Evolutionary conservation across 352 stramenopile species (phyloP).

Genomic region (Pythium brachiatum): DNA sequence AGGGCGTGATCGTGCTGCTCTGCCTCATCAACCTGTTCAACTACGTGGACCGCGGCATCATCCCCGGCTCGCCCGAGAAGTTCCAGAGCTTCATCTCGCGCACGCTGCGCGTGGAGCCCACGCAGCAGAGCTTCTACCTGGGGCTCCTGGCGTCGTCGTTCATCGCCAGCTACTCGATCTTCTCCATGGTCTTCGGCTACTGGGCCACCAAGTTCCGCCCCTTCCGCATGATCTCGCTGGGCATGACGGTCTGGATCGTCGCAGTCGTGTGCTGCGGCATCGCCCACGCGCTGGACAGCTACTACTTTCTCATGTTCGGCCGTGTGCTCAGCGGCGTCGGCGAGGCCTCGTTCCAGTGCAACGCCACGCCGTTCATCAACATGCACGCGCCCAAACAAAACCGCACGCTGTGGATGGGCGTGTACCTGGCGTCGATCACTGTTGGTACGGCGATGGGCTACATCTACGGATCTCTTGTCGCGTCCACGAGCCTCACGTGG

Average conservation of each 20-base stretch:
- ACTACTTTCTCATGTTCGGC: constrained; percentile 86
- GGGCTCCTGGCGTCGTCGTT: constrained; percentile 92
- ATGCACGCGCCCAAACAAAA: constrained; percentile 65
- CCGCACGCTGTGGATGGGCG: constrained; percentile 86
- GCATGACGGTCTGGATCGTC: constrained; percentile 89
- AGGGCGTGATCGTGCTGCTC: constrained; percentile 75
- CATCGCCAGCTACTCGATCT: constrained; percentile 92
- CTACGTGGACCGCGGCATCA: constrained; percentile 95
- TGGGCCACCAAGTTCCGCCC: constrained; percentile 84
- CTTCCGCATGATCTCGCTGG: constrained; percentile 89
- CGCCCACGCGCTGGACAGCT: constrained; percentile 75
- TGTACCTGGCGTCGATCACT: constrained; percentile 93
- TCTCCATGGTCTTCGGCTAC: constrained; percentile 90
- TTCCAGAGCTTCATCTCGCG: constrained; percentile 91
- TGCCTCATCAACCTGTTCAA: constrained; percentile 92
- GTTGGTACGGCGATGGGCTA: constrained; percentile 90
- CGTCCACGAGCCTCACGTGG: constrained; percentile 67
- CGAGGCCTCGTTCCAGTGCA: constrained; percentile 92
- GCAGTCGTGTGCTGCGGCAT: constrained; percentile 87
- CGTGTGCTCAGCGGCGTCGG: constrained; percentile 87
- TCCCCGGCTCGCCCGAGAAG: constrained; percentile 89
- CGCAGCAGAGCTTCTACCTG: constrained; percentile 77
- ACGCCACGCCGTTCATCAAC: constrained; percentile 93
- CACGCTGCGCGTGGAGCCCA: constrained; percentile 58
- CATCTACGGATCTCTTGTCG: constrained; percentile 81